These are phyloP conservation scores for Coemansia javaensis DNA, from an alignment of 192 early-diverging fungal species.

Conservation along the genomic window DNA sequence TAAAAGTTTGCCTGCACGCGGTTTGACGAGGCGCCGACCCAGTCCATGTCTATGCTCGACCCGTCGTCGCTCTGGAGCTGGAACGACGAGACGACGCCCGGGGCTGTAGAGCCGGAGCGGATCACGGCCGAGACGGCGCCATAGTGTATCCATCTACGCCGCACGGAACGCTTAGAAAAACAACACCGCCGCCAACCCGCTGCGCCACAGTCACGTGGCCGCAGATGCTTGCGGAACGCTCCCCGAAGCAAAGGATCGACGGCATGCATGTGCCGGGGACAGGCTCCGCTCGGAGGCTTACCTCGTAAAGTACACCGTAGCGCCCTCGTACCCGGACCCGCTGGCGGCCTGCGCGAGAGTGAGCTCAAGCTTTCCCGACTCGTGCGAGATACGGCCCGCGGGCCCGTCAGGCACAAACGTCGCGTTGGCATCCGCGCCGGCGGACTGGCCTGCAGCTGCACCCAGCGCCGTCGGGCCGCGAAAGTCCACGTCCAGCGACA, in stretches of 20 bases:
- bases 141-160: conserved; percentile 53
- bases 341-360: conserved; percentile 41
- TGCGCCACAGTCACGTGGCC: too few species aligned
- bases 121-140: conserved; percentile 55
- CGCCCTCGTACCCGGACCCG: conserved; percentile 39
- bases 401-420: conserved; percentile 53
- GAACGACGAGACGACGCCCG: conserved; percentile 58
- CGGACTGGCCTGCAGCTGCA: neutral
- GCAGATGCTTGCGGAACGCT: too few species aligned
- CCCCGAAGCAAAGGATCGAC: conserved; percentile 1
- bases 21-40: conserved; percentile 52
- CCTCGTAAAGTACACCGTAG: conserved; percentile 39
- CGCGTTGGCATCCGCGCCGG: conserved; percentile 8
- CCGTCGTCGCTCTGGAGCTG: conserved; percentile 53
- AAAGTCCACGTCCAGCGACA: conserved; percentile 14
- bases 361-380: conserved; percentile 38
- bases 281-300: too few species aligned
- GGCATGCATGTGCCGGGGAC: too few species aligned
- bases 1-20: conserved; percentile 62
- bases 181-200: too few species aligned
- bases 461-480: conserved; percentile 5
- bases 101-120: conserved; percentile 50
- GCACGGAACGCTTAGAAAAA: neutral
- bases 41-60: conserved; percentile 62
- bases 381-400: conserved; percentile 44